A percentile compares a stretch with the other conserved stretches of the same genome.
Evolutionary conservation across 768 basidiomycete species (phyloP).

Genomic region (Dioszegia crocea): DNA sequence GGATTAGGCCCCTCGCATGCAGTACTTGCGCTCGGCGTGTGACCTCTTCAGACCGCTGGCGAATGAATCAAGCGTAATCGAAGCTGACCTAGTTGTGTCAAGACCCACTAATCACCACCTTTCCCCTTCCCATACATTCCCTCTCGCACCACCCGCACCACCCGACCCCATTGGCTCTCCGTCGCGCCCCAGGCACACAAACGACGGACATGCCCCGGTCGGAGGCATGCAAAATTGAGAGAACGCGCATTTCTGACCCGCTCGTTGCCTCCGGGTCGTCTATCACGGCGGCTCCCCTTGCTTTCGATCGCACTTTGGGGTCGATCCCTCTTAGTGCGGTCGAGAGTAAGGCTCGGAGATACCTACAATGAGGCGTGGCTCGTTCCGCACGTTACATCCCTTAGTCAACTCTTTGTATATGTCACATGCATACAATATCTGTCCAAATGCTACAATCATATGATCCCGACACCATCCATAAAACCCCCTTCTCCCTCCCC

Average conservation of each 20-base stretch:
- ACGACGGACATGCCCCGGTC: background rate
- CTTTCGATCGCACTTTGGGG: background rate
- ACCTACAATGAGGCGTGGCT: conserved; percentile 19
- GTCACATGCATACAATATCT: background rate
- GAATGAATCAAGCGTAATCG: too few species aligned
- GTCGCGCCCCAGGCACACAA: background rate
- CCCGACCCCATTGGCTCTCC: background rate
- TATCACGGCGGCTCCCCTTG: background rate
- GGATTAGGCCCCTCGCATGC: background rate
- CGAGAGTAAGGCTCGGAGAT: background rate
- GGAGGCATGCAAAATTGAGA: background rate
- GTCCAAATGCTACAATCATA: background rate
- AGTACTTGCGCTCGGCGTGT: too few species aligned
- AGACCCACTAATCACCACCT: too few species aligned
- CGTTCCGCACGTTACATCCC: conserved; percentile 41
- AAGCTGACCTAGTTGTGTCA: too few species aligned
- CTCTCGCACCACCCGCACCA: background rate
- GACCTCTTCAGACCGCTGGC: too few species aligned
- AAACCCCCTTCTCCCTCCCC: conserved; percentile 28
- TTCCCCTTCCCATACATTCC: too few species aligned
- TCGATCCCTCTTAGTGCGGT: background rate
- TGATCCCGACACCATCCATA: conserved; percentile 31
- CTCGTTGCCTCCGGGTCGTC: conserved; percentile 3
- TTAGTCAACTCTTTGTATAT: background rate
- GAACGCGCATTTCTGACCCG: conserved; percentile 40